Evolutionary conservation across 2,329 filamentous ascomycete genomes (phyloP).

Genomic region (Penicillium thymicola): DNA sequence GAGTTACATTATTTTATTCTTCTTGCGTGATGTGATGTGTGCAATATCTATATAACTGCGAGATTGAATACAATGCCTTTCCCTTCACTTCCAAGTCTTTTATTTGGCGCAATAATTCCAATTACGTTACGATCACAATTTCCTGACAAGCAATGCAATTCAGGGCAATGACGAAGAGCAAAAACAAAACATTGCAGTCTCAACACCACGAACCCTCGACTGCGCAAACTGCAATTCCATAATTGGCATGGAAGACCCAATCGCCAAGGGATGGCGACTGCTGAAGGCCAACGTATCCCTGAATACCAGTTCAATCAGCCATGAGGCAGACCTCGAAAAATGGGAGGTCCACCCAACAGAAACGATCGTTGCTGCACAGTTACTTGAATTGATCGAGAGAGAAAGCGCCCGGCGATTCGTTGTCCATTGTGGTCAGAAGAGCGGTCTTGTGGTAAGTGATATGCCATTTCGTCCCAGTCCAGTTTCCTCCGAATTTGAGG

Average conservation of each 20-base stretch:
- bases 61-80: slow-evolving; percentile 11
- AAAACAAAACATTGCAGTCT: slow-evolving; percentile 25
- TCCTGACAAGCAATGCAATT: slow-evolving; percentile 13
- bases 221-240: slow-evolving; percentile 32
- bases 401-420: slow-evolving; percentile 56
- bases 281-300: slow-evolving; percentile 48
- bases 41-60: background rate
- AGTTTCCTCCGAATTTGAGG: background rate
- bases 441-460: slow-evolving; percentile 38
- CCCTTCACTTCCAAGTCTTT: background rate
- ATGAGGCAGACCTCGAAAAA: slow-evolving; percentile 27
- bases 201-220: slow-evolving; percentile 29
- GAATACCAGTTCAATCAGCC: slow-evolving; percentile 12
- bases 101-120: background rate
- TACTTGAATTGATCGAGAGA: slow-evolving; percentile 56
- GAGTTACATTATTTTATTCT: slow-evolving; percentile 34
- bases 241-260: slow-evolving; percentile 41
- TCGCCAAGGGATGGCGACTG: slow-evolving; percentile 47
- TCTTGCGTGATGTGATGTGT: background rate
- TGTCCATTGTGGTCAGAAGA: slow-evolving; percentile 39
- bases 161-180: slow-evolving; percentile 32
- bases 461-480: background rate
- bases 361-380: slow-evolving; percentile 50
- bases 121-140: background rate
- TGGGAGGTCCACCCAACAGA: slow-evolving; percentile 37